Conservation (phyloP, 441 rosid species). For the Euphorbia schlechtendalii region DNA sequence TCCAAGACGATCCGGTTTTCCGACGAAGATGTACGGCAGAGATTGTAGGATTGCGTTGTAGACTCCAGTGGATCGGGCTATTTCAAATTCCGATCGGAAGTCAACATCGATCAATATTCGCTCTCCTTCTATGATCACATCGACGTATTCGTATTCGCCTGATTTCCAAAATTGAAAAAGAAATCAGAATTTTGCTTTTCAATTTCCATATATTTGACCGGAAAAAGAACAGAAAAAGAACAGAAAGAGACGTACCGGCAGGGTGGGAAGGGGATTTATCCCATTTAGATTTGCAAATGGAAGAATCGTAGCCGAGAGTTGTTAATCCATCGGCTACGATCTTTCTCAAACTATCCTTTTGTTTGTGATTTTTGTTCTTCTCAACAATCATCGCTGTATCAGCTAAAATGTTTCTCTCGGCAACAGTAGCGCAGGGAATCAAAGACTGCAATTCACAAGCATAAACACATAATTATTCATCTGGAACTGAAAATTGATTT, state of each 20-base stretch:
- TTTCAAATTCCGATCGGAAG: slow-evolving; percentile 89
- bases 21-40: slow-evolving; percentile 78
- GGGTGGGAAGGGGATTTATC: slow-evolving; percentile 61
- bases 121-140: slow-evolving; percentile 62
- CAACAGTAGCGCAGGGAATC: slow-evolving; percentile 57
- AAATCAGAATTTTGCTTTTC: neutral
- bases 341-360: slow-evolving; percentile 56
- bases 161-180: slow-evolving; percentile 9
- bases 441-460: slow-evolving; percentile 41
- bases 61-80: slow-evolving; percentile 65
- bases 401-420: slow-evolving; percentile 66
- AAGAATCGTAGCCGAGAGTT: slow-evolving; percentile 58
- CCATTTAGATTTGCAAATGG: slow-evolving; percentile 90
- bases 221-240: slow-evolving; percentile 12
- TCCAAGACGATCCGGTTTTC: slow-evolving; percentile 65
- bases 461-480: neutral
- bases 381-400: slow-evolving; percentile 66
- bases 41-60: slow-evolving; percentile 66
- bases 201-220: neutral
- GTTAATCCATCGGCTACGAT: slow-evolving; percentile 51
- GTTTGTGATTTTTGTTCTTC: slow-evolving; percentile 51
- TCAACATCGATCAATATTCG: slow-evolving; percentile 68
- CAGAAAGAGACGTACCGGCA: slow-evolving; percentile 41
- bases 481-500: neutral
- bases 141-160: slow-evolving; percentile 90